Base-by-base conservation (phyloP, 2,329 filamentous ascomycete genomes). In the Pseudocercospora pini-densiflorae region DNA sequence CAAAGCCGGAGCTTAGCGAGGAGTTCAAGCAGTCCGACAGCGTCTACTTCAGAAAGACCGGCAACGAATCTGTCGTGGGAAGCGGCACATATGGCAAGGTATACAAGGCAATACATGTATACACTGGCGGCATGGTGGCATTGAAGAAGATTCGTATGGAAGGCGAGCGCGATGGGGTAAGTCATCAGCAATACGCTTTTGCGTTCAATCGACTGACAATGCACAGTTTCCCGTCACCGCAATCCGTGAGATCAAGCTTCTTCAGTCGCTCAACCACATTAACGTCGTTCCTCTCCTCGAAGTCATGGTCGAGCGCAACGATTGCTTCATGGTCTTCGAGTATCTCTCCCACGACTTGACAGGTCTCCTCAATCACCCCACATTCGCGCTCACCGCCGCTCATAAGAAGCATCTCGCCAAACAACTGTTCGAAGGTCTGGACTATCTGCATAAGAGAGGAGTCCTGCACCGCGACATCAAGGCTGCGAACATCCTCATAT, bases 291-390 rank as follows among this genome's bases (percentile, higher is more conserved):
- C 89, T 47, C 82, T 97, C 19, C 88, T 92, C 71, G 93, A 97
- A 80, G 92, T 96, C 71, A 99, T 99, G 95, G 95, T 99, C 1
- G 95, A 99, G 81, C 92, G 91, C 77, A 98, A 98, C 72, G 94
- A 98, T 79, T 99, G 95, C 79, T 99, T 97, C 80, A 99, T 99
- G 95, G 95, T 99, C 2, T 99, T 99, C 71, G 95, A 99, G 78
- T 99, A 99, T 77, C 86, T 98, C 33, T 94, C 95, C 1, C 95
- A 99, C 78, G 95, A 99, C 78, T 83, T 99, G 67, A 99, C 95
- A 2, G 95, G 95, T 14, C 84, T 99, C 33, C 87, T 99, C 67
- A 98, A 98, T 74, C 95, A 99, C 75, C 95, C 95, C 0, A 91
- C 90, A 0, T 99, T 97, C 80, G 90, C 90, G 66, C 87, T 99